These are phyloP conservation scores for Panicum virgatum DNA, from an alignment of 202 grass and related monocot species.

Conservation along the genomic window DNA sequence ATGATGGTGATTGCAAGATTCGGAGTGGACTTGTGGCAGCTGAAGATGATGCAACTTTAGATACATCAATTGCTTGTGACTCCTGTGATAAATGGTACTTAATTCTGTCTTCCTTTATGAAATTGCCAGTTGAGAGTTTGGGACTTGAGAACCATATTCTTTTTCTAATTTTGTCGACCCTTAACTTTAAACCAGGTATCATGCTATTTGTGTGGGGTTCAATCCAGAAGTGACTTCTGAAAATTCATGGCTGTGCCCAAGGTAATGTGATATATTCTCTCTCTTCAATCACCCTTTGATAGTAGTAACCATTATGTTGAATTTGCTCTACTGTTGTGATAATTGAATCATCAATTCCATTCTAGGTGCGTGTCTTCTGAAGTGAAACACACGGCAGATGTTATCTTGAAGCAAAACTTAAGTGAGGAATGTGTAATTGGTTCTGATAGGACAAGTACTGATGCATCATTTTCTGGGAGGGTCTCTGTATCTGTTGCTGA, in stretches of 20 bases:
- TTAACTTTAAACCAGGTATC: slow-evolving; percentile 79
- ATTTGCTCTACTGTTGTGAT: slow-evolving; percentile 13
- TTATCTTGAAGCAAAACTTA: slow-evolving; percentile 47
- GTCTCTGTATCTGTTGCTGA: slow-evolving; percentile 97
- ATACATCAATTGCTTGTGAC: slow-evolving; percentile 99
- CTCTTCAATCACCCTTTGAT: slow-evolving; percentile 13
- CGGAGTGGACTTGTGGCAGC: slow-evolving; percentile 56
- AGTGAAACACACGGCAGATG: slow-evolving; percentile 40
- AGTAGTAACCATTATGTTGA: not conserved
- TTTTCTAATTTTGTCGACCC: slow-evolving; percentile 46
- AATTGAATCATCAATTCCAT: slow-evolving; percentile 23
- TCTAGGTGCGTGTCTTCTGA: slow-evolving; percentile 64
- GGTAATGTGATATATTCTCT: slow-evolving; percentile 56
- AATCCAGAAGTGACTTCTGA: slow-evolving; percentile 55
- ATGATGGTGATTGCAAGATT: slow-evolving; percentile 81
- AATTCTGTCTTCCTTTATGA: slow-evolving; percentile 10
- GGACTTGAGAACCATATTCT: slow-evolving; percentile 5
- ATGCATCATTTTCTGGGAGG: slow-evolving; percentile 74
- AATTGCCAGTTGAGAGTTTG: slow-evolving; percentile 32
- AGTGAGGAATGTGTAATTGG: slow-evolving; percentile 37
- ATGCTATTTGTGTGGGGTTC: slow-evolving; percentile 93
- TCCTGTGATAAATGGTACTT: slow-evolving; percentile 94
- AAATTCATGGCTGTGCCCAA: slow-evolving; percentile 90
- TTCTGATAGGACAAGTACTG: slow-evolving; percentile 52
- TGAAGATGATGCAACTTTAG: slow-evolving; percentile 62